Conservation (phyloP, 2,329 filamentous ascomycete genomes). For the Rhexocercosporidium sp. region DNA sequence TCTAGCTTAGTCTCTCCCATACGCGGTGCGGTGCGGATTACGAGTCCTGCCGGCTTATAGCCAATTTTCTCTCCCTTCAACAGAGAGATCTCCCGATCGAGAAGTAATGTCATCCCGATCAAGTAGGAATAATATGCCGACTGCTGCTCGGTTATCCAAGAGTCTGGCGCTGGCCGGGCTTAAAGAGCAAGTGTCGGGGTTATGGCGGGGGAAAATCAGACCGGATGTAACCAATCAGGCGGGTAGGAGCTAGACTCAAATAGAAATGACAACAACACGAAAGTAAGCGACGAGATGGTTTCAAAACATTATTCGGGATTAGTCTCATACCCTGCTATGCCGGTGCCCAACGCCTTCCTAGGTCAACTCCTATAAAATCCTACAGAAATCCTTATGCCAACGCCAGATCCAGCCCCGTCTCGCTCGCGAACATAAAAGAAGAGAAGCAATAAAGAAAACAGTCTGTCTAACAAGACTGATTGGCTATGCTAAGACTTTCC, state of each 20-base stretch:
- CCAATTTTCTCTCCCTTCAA: too few relatives aligned
- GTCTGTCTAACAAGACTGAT: constrained; percentile 8
- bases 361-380: neutral
- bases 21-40: neutral
- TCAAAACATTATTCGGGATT: neutral
- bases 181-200: constrained; percentile 1
- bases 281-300: too few relatives aligned
- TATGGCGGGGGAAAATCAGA: constrained; percentile 10
- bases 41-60: neutral
- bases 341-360: neutral
- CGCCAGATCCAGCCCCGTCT: constrained; percentile 3
- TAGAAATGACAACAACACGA: neutral
- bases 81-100: neutral
- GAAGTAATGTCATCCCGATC: constrained; percentile 12
- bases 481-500: constrained; percentile 11
- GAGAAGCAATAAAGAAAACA: neutral
- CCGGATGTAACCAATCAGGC: constrained; percentile 1
- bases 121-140: neutral
- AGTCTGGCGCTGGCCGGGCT: constrained; percentile 7
- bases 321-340: neutral
- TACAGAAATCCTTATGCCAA: neutral
- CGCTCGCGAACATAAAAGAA: neutral
- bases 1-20: too few relatives aligned
- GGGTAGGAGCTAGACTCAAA: neutral
- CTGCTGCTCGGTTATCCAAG: neutral